These are phyloP conservation scores for Ordospora pajunii DNA, from an alignment of 371 early-diverging fungal genomes.

Conservation along the genomic window DNA sequence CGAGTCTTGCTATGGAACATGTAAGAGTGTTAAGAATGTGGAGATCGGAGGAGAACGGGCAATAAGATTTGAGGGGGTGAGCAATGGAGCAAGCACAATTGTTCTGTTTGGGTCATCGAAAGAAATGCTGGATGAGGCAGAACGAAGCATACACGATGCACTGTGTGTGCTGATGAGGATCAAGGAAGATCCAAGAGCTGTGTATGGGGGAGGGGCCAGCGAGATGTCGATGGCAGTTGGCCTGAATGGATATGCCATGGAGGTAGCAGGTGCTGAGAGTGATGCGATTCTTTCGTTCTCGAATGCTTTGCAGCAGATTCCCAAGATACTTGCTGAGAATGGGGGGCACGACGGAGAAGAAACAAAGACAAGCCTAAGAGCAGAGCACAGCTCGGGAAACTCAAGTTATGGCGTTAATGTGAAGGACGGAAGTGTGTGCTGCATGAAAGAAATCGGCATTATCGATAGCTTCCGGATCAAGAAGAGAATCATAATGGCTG, in stretches of 20 bases:
- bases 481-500: slow-evolving; percentile 82
- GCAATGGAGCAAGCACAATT: slow-evolving; percentile 89
- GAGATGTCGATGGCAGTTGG: slow-evolving; percentile 92
- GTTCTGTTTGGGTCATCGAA: slow-evolving; percentile 90
- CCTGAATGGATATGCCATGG: slow-evolving; percentile 78
- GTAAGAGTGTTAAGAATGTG: slow-evolving; percentile 86
- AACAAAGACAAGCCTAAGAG: slow-evolving; percentile 76
- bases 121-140: slow-evolving; percentile 95
- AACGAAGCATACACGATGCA: slow-evolving; percentile 95
- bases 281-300: slow-evolving; percentile 89
- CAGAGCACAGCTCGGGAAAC: slow-evolving; percentile 77
- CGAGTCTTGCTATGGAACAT: slow-evolving; percentile 81
- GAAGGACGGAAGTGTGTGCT: slow-evolving; percentile 65
- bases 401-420: slow-evolving; percentile 69
- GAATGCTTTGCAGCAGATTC: slow-evolving; percentile 83
- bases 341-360: slow-evolving; percentile 91
- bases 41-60: slow-evolving; percentile 85
- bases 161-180: slow-evolving; percentile 87
- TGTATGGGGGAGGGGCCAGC: slow-evolving; percentile 74
- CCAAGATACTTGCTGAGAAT: slow-evolving; percentile 91
- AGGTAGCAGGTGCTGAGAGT: slow-evolving; percentile 83
- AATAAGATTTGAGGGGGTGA: slow-evolving; percentile 74
- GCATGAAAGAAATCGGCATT: slow-evolving; percentile 77
- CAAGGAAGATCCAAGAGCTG: slow-evolving; percentile 75
- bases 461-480: slow-evolving; percentile 94